Evolutionary conservation across 192 early-diverging fungal species (phyloP).

Genomic region (Coemansia sp.): DNA sequence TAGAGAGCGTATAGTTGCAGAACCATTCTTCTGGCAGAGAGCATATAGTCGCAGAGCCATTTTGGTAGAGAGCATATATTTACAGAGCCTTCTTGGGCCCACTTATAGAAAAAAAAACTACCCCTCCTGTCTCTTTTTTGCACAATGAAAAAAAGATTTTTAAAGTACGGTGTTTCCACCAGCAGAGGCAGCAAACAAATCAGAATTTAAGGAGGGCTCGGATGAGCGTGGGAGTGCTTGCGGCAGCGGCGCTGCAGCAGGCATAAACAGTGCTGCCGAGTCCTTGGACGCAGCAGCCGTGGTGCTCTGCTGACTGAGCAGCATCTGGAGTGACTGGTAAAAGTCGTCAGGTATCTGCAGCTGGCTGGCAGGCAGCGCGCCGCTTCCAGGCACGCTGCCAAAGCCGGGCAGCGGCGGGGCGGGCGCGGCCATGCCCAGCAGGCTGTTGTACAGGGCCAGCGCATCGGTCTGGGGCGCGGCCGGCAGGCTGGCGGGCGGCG

Average conservation of each 20-base stretch:
- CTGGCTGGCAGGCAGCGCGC: background rate
- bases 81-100: conserved; percentile 4
- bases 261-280: too few species aligned
- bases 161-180: conserved; percentile 4
- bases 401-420: background rate
- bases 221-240: too few species aligned
- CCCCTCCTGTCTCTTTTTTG: too few species aligned
- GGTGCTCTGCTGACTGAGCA: conserved; percentile 13
- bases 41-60: too few species aligned
- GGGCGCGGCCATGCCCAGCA: conserved; percentile 18
- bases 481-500: background rate
- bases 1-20: too few species aligned
- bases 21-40: too few species aligned
- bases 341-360: background rate
- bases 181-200: conserved; percentile 2
- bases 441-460: conserved; percentile 21
- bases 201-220: background rate
- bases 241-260: too few species aligned
- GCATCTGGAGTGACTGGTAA: conserved; percentile 32
- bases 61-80: too few species aligned
- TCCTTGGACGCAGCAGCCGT: background rate
- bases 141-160: conserved; percentile 3
- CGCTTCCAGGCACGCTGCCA: background rate
- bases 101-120: background rate
- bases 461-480: conserved; percentile 17